These are phyloP conservation scores for Chrysanthemum lavandulifolium DNA, from an alignment of 129 eudicot genomes.

Conservation along the genomic window DNA sequence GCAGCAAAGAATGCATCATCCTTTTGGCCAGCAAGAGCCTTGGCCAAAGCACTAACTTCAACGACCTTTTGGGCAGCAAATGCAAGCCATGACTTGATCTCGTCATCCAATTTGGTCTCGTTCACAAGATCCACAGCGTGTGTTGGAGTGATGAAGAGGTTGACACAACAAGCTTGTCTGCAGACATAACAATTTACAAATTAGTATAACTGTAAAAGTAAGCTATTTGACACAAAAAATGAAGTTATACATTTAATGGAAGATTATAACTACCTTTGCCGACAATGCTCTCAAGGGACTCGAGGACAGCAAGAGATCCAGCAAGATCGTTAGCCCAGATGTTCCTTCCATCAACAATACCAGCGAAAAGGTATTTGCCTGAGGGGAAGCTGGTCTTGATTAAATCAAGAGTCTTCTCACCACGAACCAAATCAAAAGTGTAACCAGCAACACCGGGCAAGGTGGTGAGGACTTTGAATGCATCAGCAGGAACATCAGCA, in stretches of 20 bases:
- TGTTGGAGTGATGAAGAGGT: slow-evolving; percentile 94
- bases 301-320: slow-evolving; percentile 53
- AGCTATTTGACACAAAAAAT: background rate
- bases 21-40: slow-evolving; percentile 78
- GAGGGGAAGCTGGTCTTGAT: slow-evolving; percentile 60
- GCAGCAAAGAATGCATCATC: slow-evolving; percentile 93
- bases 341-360: slow-evolving; percentile 96
- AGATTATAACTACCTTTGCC: slow-evolving; percentile 68
- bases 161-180: slow-evolving; percentile 95
- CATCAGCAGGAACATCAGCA: slow-evolving; percentile 78
- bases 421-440: slow-evolving; percentile 92
- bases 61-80: slow-evolving; percentile 95
- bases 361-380: slow-evolving; percentile 77
- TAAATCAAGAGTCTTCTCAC: slow-evolving; percentile 61
- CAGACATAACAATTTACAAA: slow-evolving; percentile 6
- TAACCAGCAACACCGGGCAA: slow-evolving; percentile 67
- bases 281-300: slow-evolving; percentile 76
- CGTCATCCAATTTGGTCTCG: slow-evolving; percentile 80
- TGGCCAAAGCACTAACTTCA: slow-evolving; percentile 94
- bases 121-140: slow-evolving; percentile 91
- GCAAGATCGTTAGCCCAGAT: slow-evolving; percentile 96
- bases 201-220: background rate
- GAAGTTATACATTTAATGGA: background rate
- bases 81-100: slow-evolving; percentile 93
- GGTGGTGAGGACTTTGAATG: slow-evolving; percentile 69